Evolutionary conservation across 257 asterid genomes (phyloP), one percentile per base, ranked within the genome.

Genomic region (Pogostemon cablin): DNA sequence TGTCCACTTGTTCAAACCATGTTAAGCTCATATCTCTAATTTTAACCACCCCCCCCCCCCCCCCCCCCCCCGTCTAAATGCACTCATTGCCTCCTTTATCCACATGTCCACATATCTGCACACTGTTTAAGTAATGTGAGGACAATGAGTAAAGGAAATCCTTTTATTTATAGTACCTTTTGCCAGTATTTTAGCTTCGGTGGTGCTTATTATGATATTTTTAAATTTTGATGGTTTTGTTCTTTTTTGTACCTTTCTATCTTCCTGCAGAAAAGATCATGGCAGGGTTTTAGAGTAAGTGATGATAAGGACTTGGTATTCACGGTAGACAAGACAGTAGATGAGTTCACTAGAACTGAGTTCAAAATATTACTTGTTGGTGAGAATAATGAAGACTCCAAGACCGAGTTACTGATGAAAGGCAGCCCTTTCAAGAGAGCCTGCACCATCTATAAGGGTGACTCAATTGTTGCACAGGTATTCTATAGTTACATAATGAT

Each of bases 381-480:
- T 10, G 88, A 79, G 67, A 74, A 67, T 58, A 54, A 54, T 15
- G 84, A 83, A 71, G 88, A 75, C 48, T 44, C 83, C 12, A 79
- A 79, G 71, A 74, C 86, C 8, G 86, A 84, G 87, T 74, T 91
- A 58, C 82, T 41, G 81, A 93, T 93, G 99, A 91, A 53, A 79
- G 99, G 99, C 69, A 80, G 83, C 71, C 98, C 95, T 72, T 89
- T 84, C 85, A 80, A 75, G 80, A 85, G 96, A 82, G 75, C 97
- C 9, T 93, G 99, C 86, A 91, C 98, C 69, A 82, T 93, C n/a
- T 89, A 87, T 74, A 85, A 81, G 71, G 90, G 77, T 41, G 63
- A 89, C 71, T 81, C 95, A 41, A 87, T 93, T 52, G 83, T 88
- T 54, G 99, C 96, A 5, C 83, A 91, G 97, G 98, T 90, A 88